Percentiles rank a stretch among this genome's conserved stretches.
Evolutionary conservation across 1,284 basidiomycete genomes (phyloP).

Genomic region (Peniophora sp.): DNA sequence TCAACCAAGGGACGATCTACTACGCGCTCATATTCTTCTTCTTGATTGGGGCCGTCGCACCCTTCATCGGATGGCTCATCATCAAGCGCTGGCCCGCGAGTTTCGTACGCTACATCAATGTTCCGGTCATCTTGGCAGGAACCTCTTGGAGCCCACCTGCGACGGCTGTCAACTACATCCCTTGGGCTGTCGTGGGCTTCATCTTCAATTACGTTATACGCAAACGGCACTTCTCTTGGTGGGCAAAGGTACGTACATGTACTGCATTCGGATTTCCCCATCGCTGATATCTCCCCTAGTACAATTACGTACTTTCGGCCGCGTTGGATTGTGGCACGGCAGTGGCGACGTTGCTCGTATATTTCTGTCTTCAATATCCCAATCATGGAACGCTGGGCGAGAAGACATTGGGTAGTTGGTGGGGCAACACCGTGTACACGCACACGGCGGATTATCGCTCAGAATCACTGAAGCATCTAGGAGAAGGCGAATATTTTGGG

Average conservation of each 20-base stretch:
- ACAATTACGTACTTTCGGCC: slow-evolving; percentile 36
- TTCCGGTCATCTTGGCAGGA: slow-evolving; percentile 19
- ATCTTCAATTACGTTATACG: slow-evolving; percentile 35
- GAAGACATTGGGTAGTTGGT: slow-evolving; percentile 27
- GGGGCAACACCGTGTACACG: slow-evolving; percentile 33
- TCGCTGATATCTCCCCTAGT: slow-evolving; percentile 14
- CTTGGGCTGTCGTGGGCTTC: slow-evolving; percentile 29
- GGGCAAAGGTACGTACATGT: slow-evolving; percentile 27
- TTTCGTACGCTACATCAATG: slow-evolving; percentile 29
- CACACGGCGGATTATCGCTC: slow-evolving; percentile 25
- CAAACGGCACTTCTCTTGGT: slow-evolving; percentile 28
- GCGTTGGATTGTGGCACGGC: slow-evolving; percentile 43
- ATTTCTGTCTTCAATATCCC: slow-evolving; percentile 41
- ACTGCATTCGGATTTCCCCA: neutral
- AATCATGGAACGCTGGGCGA: slow-evolving; percentile 33
- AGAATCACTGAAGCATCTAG: slow-evolving; percentile 16
- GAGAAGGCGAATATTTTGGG: slow-evolving; percentile 23
- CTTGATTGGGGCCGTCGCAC: slow-evolving; percentile 36
- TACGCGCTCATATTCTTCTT: slow-evolving; percentile 34
- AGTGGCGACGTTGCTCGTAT: slow-evolving; percentile 33
- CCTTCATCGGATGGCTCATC: slow-evolving; percentile 30
- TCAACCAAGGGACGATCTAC: slow-evolving; percentile 11
- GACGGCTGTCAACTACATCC: slow-evolving; percentile 34
- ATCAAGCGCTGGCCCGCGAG: slow-evolving; percentile 27
- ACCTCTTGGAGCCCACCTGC: slow-evolving; percentile 31